Base-by-base conservation (phyloP, 2,329 filamentous ascomycete species). In the Chrysoporthe austroafricana region DNA sequence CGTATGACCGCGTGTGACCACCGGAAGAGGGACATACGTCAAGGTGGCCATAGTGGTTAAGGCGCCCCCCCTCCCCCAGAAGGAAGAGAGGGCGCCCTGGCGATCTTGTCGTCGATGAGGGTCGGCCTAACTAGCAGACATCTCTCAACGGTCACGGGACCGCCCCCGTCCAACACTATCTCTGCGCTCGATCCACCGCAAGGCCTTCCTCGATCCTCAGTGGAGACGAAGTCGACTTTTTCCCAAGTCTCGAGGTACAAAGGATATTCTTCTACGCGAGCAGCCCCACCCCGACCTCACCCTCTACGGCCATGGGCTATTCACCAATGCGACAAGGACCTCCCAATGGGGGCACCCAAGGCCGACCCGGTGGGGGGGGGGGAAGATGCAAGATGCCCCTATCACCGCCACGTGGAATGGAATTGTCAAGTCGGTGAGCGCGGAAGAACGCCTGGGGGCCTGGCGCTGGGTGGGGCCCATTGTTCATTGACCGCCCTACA, bases 381-480 rank as follows among this genome's bases (percentile, higher is more conserved):
- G 11, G 26, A 26, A 42, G 50, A 50, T 54, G 56, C 34, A 39
- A 39, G 56, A 62, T 59, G 21, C 16, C 34, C 58, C 32, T 62
- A 60, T 64, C 56, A 62, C 36, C 67, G 63, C 66, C 68, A 70
- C 68, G 66, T 68, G 66, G 58, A 50, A 65, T 60, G 59, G 54
- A n/a, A 63, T 56, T 46, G 43, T 50, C 66, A 70, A 64, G 68
- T 70, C 68, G 68, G 66, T 70, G 68, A 70, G 62, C 36, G 62
- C 59, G 59, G 42, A 64, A 64, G 32, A 59, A 63, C 44, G 59
- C 16, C 50, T 44, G 65, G 68, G 68, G 58, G 64, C 36, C 62
- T 65, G 68, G 62, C 36, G 39, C 43, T n/a, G n/a, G 36, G 21
- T 42, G 67, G 66, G 43, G 58, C 62, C 67, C 68, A 64, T 65